Base-by-base conservation (phyloP, 2,329 filamentous ascomycete genomes). In the Sclerotiophoma versabilis region DNA sequence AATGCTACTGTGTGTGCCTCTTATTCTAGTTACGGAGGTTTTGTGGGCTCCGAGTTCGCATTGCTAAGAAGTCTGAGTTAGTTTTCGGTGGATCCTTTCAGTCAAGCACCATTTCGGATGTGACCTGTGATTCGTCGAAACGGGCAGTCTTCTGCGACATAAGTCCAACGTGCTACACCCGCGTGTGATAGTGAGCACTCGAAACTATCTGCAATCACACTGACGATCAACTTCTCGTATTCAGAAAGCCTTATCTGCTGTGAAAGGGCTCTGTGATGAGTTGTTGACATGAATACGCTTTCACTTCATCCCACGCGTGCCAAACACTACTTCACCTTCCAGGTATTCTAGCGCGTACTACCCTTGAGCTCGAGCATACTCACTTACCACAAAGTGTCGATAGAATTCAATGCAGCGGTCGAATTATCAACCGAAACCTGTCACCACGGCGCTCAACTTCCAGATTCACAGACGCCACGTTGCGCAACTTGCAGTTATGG, bases 401-500 rank as follows among this genome's bases (percentile, higher is more conserved):
- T n/a, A 37, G 37, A 37, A 15, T 25, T 11, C 44, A 30, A 32
- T 22, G 11, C 22, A 49, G 26, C 25, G 32, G 50, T 48, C 33
- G 50, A 44, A 12, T 54, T 49, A 10, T 43, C 44, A 33, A 54
- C 51, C 32, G 29, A 19, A n/a, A 14, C 22, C 22, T 14, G 9
- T 34, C 44, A 54, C 39, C 15, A 45, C 38, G 50, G 44, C 50
- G 17, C 30, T 32, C 37, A 44, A 44, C 20, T 32, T 29, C 27
- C 22, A 32, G 9, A 5, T 29, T 14, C 39, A 22, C 10, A 27
- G 23, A 26, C 45, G 41, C 34, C 29, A 45, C 34, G 29, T 46
- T n/a, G 51, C 39, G 32, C 34, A 49, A 15, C 4, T 47, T 10
- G 41, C 42, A 43, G 32, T 49, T 29, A 52, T 57, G 54, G 25